phyloP scores from a whole-genome alignment of 1,284 basidiomycete species.

The Rhodofomes roseus region DNA sequence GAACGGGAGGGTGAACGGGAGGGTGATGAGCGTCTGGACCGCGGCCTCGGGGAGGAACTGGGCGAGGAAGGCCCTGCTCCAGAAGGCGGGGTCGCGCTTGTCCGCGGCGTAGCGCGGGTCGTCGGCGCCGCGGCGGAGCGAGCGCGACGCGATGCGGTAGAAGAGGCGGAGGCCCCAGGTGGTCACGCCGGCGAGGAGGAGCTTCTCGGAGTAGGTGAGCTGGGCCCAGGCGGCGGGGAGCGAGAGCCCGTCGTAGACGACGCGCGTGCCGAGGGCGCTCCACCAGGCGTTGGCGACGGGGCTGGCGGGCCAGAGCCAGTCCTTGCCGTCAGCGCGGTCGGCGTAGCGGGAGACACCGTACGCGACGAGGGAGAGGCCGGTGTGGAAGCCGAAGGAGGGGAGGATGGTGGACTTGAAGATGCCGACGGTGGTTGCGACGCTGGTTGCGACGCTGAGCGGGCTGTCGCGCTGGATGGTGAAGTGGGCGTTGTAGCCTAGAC shows the following conservation, averaged over 20 bases:
- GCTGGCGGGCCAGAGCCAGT: not conserved
- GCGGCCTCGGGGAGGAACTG: not conserved
- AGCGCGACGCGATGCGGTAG: not conserved
- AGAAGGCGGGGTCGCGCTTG: not conserved
- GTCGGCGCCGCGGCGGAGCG: not conserved
- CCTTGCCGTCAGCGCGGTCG: not conserved
- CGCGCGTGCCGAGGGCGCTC: not conserved
- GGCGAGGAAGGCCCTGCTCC: not conserved
- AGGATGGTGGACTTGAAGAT: not conserved
- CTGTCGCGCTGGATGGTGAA: not conserved
- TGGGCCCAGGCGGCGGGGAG: not conserved
- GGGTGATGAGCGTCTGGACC: not conserved
- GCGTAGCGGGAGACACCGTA: not conserved
- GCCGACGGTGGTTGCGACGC: not conserved
- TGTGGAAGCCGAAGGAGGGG: not conserved
- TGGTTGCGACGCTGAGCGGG: not conserved
- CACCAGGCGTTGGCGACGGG: not conserved
- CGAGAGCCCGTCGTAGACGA: not conserved
- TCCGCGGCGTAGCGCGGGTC: not conserved
- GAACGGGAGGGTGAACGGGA: not conserved
- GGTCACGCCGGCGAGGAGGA: not conserved
- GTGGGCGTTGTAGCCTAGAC: not conserved
- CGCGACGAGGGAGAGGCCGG: not conserved
- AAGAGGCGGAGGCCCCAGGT: not conserved
- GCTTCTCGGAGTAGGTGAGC: not conserved